Conservation (phyloP, 2,329 filamentous ascomycete species). For the Ophiostoma tasmaniense region DNA sequence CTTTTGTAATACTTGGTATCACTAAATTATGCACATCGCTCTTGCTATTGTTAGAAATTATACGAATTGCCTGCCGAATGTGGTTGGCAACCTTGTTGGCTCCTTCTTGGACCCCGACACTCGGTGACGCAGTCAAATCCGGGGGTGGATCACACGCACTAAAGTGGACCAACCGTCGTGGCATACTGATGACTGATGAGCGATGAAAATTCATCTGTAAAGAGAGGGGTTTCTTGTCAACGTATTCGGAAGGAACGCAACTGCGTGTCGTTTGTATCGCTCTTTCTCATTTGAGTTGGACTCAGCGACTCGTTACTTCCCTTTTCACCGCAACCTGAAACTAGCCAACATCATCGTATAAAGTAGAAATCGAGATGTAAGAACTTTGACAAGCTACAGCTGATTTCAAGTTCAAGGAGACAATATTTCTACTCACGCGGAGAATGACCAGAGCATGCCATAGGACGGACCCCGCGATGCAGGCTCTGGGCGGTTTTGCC, state of each 20-base stretch:
- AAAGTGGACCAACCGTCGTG: not conserved
- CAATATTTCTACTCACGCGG: no score
- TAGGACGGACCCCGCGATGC: not conserved
- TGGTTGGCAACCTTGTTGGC: not conserved
- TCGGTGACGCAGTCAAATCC: not conserved
- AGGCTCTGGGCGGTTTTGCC: not conserved
- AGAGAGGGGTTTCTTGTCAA: not conserved
- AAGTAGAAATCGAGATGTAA: not conserved
- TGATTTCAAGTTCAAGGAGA: no score
- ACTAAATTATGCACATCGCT: not conserved
- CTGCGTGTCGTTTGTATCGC: not conserved
- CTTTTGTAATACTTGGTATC: not conserved
- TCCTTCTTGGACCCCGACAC: not conserved
- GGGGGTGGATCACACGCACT: not conserved
- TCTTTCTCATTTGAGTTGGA: not conserved
- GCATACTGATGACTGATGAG: not conserved
- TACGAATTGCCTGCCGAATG: not conserved
- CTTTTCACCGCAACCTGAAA: not conserved
- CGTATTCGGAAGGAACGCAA: not conserved
- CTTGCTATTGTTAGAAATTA: not conserved
- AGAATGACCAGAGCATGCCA: not conserved
- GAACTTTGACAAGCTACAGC: not conserved
- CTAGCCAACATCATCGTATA: not conserved
- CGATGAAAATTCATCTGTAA: not conserved
- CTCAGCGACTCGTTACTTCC: not conserved